Evolutionary conservation across 2,329 filamentous ascomycete species (phyloP).

Genomic region (Aspergillus persii): DNA sequence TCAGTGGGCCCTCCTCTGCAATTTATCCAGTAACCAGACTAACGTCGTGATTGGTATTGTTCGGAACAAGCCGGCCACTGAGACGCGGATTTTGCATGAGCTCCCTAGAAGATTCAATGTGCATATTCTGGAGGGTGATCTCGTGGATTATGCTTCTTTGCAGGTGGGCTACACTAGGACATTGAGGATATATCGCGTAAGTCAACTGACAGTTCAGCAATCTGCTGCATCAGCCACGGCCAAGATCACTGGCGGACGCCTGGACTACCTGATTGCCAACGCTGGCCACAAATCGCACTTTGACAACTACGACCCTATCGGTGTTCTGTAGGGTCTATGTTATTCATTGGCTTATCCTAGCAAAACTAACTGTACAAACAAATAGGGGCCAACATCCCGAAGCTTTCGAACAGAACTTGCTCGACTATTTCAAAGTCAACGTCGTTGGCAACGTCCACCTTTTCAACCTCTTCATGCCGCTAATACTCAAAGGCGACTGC

Average conservation of each 20-base stretch:
- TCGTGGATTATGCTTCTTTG: constrained; percentile 41
- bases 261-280: constrained; percentile 57
- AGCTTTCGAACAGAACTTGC: constrained; percentile 36
- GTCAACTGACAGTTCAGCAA: background rate
- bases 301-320: constrained; percentile 34
- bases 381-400: constrained; percentile 31
- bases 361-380: background rate
- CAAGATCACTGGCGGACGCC: constrained; percentile 34
- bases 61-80: constrained; percentile 46
- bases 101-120: constrained; percentile 43
- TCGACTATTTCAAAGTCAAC: constrained; percentile 46
- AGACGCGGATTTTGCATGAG: constrained; percentile 45
- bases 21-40: constrained; percentile 44
- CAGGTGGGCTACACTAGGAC: constrained; percentile 18
- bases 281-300: constrained; percentile 38
- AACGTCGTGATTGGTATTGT: constrained; percentile 51
- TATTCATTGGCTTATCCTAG: background rate
- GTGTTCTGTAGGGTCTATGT: constrained; percentile 35
- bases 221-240: constrained; percentile 22
- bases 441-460: constrained; percentile 54
- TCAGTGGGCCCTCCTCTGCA: constrained; percentile 53
- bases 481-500: constrained; percentile 48
- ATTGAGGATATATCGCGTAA: background rate
- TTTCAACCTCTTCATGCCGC: constrained; percentile 53
- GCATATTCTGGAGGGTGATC: constrained; percentile 48